A percentile compares a stretch with the other conserved stretches of the same genome.
Evolutionary conservation across 495 filamentous ascomycete species (phyloP).

Genomic region (Tuber microsphaerosporum): DNA sequence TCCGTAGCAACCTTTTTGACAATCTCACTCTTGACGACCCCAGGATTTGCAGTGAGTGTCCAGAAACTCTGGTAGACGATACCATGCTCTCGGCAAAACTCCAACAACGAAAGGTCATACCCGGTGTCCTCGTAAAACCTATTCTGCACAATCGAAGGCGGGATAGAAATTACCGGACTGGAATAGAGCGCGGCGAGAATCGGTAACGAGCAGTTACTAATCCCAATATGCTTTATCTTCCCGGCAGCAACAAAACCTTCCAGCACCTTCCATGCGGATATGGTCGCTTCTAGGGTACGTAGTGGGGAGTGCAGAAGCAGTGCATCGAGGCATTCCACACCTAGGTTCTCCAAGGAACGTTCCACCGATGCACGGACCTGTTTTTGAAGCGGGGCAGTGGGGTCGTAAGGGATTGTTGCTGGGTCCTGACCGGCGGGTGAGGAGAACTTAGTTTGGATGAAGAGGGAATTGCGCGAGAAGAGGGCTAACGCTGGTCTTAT

Average conservation of each 20-base stretch:
- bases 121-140: slow-evolving; percentile 56
- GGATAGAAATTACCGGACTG: slow-evolving; percentile 45
- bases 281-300: slow-evolving; percentile 51
- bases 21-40: slow-evolving; percentile 49
- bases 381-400: slow-evolving; percentile 48
- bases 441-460: slow-evolving; percentile 81
- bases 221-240: slow-evolving; percentile 59
- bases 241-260: slow-evolving; percentile 57
- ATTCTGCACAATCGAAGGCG: slow-evolving; percentile 67
- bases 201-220: slow-evolving; percentile 59
- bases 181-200: slow-evolving; percentile 51
- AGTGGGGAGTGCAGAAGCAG: slow-evolving; percentile 67
- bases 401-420: slow-evolving; percentile 55
- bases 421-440: slow-evolving; percentile 55
- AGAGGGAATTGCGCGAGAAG: slow-evolving; percentile 15
- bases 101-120: slow-evolving; percentile 57
- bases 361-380: slow-evolving; percentile 61
- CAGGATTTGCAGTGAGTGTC: slow-evolving; percentile 67
- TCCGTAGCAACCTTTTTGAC: slow-evolving; percentile 51
- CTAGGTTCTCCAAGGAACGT: slow-evolving; percentile 63
- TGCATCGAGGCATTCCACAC: slow-evolving; percentile 60
- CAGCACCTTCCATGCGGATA: slow-evolving; percentile 58
- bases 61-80: slow-evolving; percentile 72
- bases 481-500: slow-evolving; percentile 56
- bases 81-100: slow-evolving; percentile 54